Base-by-base conservation (phyloP, 257 asterid species). In the Nicotiana attenuata region DNA sequence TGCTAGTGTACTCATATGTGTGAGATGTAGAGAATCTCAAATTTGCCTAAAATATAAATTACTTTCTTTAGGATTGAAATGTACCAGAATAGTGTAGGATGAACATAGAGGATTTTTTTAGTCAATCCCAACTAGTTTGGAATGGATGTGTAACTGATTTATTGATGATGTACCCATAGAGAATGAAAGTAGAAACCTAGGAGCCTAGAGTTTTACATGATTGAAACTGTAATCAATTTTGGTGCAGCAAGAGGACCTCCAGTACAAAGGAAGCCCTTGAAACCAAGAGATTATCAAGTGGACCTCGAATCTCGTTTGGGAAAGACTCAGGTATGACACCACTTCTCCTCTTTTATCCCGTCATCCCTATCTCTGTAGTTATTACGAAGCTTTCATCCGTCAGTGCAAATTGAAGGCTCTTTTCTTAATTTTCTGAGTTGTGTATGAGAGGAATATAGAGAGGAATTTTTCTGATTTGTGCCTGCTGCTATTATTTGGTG, bases 271-370 rank as follows among this genome's bases (percentile, higher is more conserved):
- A 94, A 94, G 82, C 98, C 99, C 13, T 91, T 96, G 91, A 96
- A 96, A 90, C 99, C 92, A 80, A 93, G 98, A 85, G 99, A 96
- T 92, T 96, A 89, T 85, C 95, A 96, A 88, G 99, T 96, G 80
- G 97, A 96, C 90, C 99, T 96, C 11, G 98, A 96, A 86, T 96
- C 99, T 59, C 97, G 99, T 16, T 77, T 96, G 88, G 99, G 99
- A 75, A 96, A 96, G 89, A 96, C 98, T 10, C 99, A 96, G 99
- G 99, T 94, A 80, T 31, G 83, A 53, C 22, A 75, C 16, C 24
- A 59, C 76, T 10, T 24, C 3, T 73, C 26, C 4, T 73, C 79
- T 47, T 73, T 73, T 29, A 73, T 8, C n/a, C n/a, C 8, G 16
- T 15, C 9, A 4, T 73, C 61, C 9, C 35, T 47, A 24, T 50